Evolutionary conservation across 208 protist species (phyloP).

Genomic region (Endotrypanum monterogeii): DNA sequence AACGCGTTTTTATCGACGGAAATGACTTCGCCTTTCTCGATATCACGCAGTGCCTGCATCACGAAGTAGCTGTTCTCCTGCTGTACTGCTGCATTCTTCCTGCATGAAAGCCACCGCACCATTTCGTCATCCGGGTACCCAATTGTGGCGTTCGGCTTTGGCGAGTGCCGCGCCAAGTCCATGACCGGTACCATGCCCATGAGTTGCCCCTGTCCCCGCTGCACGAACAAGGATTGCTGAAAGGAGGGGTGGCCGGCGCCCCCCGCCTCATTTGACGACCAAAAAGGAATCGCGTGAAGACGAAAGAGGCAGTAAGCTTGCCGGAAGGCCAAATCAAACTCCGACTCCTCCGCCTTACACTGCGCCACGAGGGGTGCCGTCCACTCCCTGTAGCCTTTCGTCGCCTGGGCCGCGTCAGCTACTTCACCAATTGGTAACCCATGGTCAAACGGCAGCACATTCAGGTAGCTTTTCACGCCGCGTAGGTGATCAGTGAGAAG

Average conservation of each 20-base stretch:
- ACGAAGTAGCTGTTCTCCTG: constrained; percentile 80
- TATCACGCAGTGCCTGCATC: constrained; percentile 87
- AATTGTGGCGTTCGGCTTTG: constrained; percentile 79
- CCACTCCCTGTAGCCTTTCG: constrained; percentile 66
- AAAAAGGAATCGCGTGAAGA: constrained; percentile 85
- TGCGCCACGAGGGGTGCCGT: constrained; percentile 51
- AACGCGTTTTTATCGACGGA: constrained; percentile 86
- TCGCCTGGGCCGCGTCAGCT: constrained; percentile 66
- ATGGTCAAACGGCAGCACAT: constrained; percentile 81
- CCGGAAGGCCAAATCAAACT: constrained; percentile 76
- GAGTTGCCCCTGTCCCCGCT: constrained; percentile 51
- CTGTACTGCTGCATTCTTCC: constrained; percentile 59
- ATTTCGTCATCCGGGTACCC: constrained; percentile 87
- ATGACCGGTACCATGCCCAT: constrained; percentile 88
- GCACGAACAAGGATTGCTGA: constrained; percentile 54
- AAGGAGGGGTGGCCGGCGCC: constrained; percentile 83
- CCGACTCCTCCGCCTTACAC: constrained; percentile 51
- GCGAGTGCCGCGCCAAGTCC: constrained; percentile 82
- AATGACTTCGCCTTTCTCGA: constrained; percentile 73
- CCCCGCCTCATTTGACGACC: constrained; percentile 47
- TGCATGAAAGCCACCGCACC: constrained; percentile 80
- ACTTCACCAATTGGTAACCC: constrained; percentile 72
- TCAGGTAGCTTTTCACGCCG: constrained; percentile 80
- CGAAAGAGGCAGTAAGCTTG: constrained; percentile 88
- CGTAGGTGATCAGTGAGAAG: constrained; percentile 70